phyloP scores from a whole-genome alignment of 2,329 filamentous ascomycete genomes.

The Paraconiothyrium sp. region DNA sequence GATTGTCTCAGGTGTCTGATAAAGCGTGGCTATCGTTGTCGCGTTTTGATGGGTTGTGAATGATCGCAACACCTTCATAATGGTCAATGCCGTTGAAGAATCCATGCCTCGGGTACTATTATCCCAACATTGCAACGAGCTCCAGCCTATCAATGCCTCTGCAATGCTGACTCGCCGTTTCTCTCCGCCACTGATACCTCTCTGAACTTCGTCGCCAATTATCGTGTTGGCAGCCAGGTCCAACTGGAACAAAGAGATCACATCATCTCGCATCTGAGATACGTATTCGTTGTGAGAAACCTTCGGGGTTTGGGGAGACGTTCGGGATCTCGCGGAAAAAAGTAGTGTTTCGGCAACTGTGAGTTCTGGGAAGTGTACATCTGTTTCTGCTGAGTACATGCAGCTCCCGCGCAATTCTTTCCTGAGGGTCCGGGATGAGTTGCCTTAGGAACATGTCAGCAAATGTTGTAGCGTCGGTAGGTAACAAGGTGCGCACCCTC shows the following conservation, averaged over 20 bases:
- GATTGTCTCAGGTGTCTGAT: slow-evolving; percentile 14
- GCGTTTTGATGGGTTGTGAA: slow-evolving; percentile 47
- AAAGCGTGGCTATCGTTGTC: slow-evolving; percentile 6
- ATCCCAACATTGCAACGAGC: slow-evolving; percentile 72
- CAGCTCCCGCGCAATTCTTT: neutral
- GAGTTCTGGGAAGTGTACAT: slow-evolving; percentile 74
- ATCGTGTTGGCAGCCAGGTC: slow-evolving; percentile 73
- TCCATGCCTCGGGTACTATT: slow-evolving; percentile 76
- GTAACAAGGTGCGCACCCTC: neutral
- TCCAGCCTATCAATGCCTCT: slow-evolving; percentile 70
- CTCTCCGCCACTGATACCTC: slow-evolving; percentile 75
- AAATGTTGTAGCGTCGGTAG: too few relatives aligned
- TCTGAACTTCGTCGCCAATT: slow-evolving; percentile 77
- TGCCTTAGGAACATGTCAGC: too few relatives aligned
- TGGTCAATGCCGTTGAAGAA: slow-evolving; percentile 42
- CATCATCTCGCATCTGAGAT: slow-evolving; percentile 62
- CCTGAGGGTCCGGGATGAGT: too few relatives aligned
- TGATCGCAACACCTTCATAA: neutral
- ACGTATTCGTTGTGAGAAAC: neutral
- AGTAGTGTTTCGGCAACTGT: slow-evolving; percentile 81
- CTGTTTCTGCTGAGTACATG: neutral
- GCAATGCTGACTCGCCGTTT: slow-evolving; percentile 77
- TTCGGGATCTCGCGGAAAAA: slow-evolving; percentile 22
- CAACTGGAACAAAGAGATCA: slow-evolving; percentile 75
- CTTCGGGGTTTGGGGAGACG: neutral